These are phyloP conservation scores for Podila clonocystis DNA, from an alignment of 192 early-diverging fungal species.

Conservation along the genomic window DNA sequence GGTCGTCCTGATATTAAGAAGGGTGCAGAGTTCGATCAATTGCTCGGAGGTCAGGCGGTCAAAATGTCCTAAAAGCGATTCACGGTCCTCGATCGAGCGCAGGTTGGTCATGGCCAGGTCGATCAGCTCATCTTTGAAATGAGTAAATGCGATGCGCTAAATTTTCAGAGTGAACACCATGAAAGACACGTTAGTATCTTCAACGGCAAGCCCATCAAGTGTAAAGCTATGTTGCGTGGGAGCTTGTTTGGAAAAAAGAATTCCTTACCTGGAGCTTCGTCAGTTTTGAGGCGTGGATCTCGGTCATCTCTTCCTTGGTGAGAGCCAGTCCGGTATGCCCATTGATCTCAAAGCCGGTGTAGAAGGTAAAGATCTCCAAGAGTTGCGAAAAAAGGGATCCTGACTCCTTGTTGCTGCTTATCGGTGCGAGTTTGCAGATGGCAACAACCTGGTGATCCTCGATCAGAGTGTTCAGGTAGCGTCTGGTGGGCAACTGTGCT, in stretches of 20 bases:
- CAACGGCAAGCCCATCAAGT: too few relatives aligned
- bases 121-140: constrained; percentile 73
- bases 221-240: too few relatives aligned
- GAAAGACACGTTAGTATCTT: neutral
- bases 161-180: neutral
- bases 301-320: constrained; percentile 69
- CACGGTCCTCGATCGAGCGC: constrained; percentile 67
- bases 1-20: constrained; percentile 70
- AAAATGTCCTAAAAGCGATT: constrained; percentile 64
- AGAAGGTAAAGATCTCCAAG: constrained; percentile 73
- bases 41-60: constrained; percentile 53
- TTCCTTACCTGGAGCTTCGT: constrained; percentile 69
- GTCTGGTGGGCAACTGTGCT: constrained; percentile 91
- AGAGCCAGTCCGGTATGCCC: constrained; percentile 83
- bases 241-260: neutral
- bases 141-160: constrained; percentile 73
- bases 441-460: constrained; percentile 81
- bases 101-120: constrained; percentile 81
- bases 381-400: constrained; percentile 70
- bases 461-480: constrained; percentile 83
- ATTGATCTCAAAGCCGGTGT: constrained; percentile 84
- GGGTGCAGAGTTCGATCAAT: constrained; percentile 65
- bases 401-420: constrained; percentile 48
- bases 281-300: constrained; percentile 69
- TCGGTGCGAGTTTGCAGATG: constrained; percentile 58